Evolutionary conservation across 495 filamentous ascomycete species (phyloP).

Genomic region (Podospora sp.): DNA sequence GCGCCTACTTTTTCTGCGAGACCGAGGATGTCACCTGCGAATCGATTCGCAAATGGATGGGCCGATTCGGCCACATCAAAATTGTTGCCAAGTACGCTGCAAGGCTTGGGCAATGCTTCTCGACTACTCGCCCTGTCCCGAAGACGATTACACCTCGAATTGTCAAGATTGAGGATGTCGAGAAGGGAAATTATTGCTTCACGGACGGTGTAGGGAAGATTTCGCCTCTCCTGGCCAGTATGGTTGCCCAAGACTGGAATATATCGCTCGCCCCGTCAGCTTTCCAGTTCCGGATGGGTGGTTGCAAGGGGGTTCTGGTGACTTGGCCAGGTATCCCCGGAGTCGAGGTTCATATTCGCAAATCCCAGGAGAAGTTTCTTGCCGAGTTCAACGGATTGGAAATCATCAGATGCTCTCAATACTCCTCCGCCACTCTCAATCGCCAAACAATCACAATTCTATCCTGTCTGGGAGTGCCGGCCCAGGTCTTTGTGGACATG

Average conservation of each 20-base stretch:
- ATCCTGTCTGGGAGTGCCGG: conserved; percentile 71
- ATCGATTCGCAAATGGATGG: conserved; percentile 90
- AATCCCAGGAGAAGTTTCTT: conserved; percentile 87
- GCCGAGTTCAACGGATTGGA: conserved; percentile 72
- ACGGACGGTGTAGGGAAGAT: conserved; percentile 96
- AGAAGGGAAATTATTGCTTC: conserved; percentile 67
- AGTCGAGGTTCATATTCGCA: conserved; percentile 71
- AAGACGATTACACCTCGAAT: conserved; percentile 46
- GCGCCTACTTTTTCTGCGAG: conserved; percentile 79
- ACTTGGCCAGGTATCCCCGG: conserved; percentile 63
- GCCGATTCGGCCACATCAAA: conserved; percentile 74
- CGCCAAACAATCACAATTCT: conserved; percentile 86
- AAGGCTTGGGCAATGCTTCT: conserved; percentile 91
- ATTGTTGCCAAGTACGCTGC: conserved; percentile 84
- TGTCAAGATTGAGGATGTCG: conserved; percentile 63
- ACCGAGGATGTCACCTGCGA: conserved; percentile 60
- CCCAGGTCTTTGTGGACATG: conserved; percentile 67
- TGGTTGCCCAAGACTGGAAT: conserved; percentile 66
- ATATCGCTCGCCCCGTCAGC: conserved; percentile 68
- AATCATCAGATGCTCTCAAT: conserved; percentile 78
- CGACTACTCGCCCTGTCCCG: conserved; percentile 76
- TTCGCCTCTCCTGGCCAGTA: conserved; percentile 70
- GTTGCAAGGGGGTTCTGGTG: conserved; percentile 86
- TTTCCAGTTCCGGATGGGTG: conserved; percentile 89
- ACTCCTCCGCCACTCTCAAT: conserved; percentile 76